Evolutionary conservation across 2,329 filamentous ascomycete genomes (phyloP).

Genomic region (Penicillium decumbens): DNA sequence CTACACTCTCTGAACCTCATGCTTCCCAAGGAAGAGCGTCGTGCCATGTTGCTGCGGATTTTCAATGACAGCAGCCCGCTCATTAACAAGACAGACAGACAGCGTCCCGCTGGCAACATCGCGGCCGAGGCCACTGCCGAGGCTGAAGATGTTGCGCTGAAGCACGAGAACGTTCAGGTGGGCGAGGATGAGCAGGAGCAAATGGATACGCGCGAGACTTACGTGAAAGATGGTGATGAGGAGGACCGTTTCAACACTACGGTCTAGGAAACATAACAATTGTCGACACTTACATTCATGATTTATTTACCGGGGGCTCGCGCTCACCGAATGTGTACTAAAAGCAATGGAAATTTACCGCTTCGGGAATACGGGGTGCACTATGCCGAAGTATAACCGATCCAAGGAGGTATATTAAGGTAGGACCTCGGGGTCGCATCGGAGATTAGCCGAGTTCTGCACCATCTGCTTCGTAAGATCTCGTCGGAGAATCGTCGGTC

Average conservation of each 20-base stretch:
- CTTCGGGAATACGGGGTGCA: not conserved
- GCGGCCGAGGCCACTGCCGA: slow-evolving; percentile 18
- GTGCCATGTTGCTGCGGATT: slow-evolving; percentile 82
- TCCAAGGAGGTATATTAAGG: not conserved
- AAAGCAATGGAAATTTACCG: slow-evolving; percentile 14
- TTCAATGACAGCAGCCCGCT: slow-evolving; percentile 86
- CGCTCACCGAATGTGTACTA: slow-evolving; percentile 17
- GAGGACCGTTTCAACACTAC: slow-evolving; percentile 47
- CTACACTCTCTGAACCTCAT: slow-evolving; percentile 90
- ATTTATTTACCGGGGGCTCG: not conserved
- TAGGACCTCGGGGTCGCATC: slow-evolving; percentile 1
- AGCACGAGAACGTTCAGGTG: slow-evolving; percentile 37
- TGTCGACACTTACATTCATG: slow-evolving; percentile 1
- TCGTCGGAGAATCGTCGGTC: slow-evolving; percentile 16
- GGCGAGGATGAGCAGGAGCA: slow-evolving; percentile 41
- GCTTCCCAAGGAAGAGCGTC: slow-evolving; percentile 94
- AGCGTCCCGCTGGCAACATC: slow-evolving; percentile 5
- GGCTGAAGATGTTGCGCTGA: slow-evolving; percentile 36
- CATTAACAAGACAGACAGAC: slow-evolving; percentile 54
- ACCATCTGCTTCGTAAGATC: slow-evolving; percentile 10
- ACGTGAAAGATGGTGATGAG: slow-evolving; percentile 43
- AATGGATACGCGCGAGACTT: slow-evolving; percentile 42
- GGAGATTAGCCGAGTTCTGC: slow-evolving; percentile 2
- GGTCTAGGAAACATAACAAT: slow-evolving; percentile 30
- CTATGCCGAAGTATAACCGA: not conserved